Evolutionary conservation across 2,329 filamentous ascomycete species (phyloP), one percentile per base, ranked within the genome.

Genomic region (Shiraia sp.): DNA sequence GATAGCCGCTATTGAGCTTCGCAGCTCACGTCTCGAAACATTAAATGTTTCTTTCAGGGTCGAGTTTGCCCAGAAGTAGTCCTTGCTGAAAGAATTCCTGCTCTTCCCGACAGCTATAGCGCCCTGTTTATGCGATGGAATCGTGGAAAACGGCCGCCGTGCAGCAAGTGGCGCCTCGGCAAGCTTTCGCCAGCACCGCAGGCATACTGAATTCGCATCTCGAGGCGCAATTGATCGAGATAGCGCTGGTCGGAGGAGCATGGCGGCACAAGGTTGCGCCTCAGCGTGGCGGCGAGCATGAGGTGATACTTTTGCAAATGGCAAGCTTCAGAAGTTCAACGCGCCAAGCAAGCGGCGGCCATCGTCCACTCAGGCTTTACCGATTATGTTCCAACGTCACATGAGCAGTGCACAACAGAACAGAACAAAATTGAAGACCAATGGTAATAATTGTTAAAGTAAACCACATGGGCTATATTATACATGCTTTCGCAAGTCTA

Each of bases 1-100:
- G 16, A 41, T 43, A 7, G 43, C 48, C 1, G 50, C 54, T 39
- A 63, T 58, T 24, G 61, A 59, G 47, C 63, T 66, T 49, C 63
- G 63, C 15, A 69, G 33, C 10, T 63, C 60, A 12, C 61, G 51
- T 32, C 52, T 52, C 12, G 67, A 53, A 15, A 39, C 53, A 36
- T 55, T 55, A 28, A 70, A 55, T 3, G 61, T 51, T 10, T 69
- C 64, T 27, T 61, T 63, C 5, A 70, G 43, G 13, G 59, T 43
- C 12, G 62, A 46, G 43, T 72, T 72, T 27, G 65, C 57, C 57
- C 65, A 68, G 42, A 72, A 71, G 48, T 71, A 72, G 45, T 69
- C 65, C 39, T 61, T 68, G 47, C 50, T 55, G 46, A 71, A 69
- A 10, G 61, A 38, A 31, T 45, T 63, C 47, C 59, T 55, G 30